A percentile compares a stretch with the other conserved stretches of the same genome.
Evolutionary conservation across 306 rosid genomes (phyloP).

Genomic region (Vachellia collinsii): DNA sequence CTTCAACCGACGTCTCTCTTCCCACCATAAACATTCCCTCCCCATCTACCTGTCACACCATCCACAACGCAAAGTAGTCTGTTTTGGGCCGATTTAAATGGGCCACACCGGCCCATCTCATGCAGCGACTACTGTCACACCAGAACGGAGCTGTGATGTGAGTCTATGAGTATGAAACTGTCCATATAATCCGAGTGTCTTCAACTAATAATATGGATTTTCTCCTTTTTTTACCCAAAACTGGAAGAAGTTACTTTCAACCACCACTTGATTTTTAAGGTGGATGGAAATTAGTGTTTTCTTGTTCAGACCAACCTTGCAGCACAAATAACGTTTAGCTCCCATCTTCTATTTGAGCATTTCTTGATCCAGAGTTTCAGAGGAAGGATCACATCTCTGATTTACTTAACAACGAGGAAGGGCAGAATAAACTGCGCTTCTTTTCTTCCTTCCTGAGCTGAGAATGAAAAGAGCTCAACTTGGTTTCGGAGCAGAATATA

Average conservation of each 20-base stretch:
- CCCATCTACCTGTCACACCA: too few species aligned
- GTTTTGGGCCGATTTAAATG: background rate
- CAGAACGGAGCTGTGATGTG: too few species aligned
- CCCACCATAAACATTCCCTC: too few species aligned
- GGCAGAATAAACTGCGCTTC: too few species aligned
- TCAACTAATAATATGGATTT: too few species aligned
- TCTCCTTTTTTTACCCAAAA: background rate
- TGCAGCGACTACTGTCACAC: too few species aligned
- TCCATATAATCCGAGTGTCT: background rate
- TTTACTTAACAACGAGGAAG: slow-evolving; percentile 6
- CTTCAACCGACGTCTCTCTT: too few species aligned
- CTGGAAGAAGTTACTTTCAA: background rate
- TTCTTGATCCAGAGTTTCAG: slow-evolving; percentile 9
- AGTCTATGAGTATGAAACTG: background rate
- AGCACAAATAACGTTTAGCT: background rate
- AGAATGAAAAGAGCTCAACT: slow-evolving; percentile 18
- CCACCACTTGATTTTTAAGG: background rate
- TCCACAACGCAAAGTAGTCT: too few species aligned
- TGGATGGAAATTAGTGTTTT: background rate
- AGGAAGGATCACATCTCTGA: slow-evolving; percentile 8
- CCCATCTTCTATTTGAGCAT: background rate
- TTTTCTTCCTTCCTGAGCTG: background rate
- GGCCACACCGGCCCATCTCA: background rate
- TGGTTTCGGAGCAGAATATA: slow-evolving; percentile 38
- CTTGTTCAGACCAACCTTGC: background rate